Percentiles rank a stretch among this genome's conserved stretches.
These are phyloP conservation scores for Chaetomium strumarium DNA, from an alignment of 2,329 filamentous ascomycete species.

Conservation along the genomic window DNA sequence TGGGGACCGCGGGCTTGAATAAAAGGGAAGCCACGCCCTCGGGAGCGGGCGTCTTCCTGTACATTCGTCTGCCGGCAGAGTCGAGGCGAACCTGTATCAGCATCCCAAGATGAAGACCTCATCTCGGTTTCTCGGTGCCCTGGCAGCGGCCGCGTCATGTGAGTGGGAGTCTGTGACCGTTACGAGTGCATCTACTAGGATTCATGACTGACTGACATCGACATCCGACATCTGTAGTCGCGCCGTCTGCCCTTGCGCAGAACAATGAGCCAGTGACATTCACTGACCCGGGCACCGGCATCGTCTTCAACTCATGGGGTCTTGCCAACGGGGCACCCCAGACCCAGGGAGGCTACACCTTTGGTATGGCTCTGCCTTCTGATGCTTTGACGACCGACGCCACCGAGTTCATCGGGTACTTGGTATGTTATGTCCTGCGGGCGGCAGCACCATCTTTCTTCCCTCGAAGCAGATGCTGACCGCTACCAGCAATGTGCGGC, in stretches of 20 bases:
- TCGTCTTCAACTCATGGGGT: slow-evolving; percentile 46
- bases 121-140: slow-evolving; percentile 22
- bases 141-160: slow-evolving; percentile 24
- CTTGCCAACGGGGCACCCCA: slow-evolving; percentile 29
- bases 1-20: slow-evolving; percentile 3
- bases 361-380: slow-evolving; percentile 45
- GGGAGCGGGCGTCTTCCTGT: not conserved
- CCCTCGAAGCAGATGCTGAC: slow-evolving; percentile 1
- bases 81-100: slow-evolving; percentile 16
- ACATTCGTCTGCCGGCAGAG: slow-evolving; percentile 13
- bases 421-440: slow-evolving; percentile 40
- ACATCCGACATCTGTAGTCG: slow-evolving; percentile 13
- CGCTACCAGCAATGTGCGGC: slow-evolving; percentile 36
- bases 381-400: slow-evolving; percentile 38
- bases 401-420: slow-evolving; percentile 48
- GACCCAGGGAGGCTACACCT: slow-evolving; percentile 41
- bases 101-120: slow-evolving; percentile 22
- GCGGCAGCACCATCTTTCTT: not conserved
- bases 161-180: slow-evolving; percentile 10
- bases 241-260: slow-evolving; percentile 25
- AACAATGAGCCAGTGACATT: slow-evolving; percentile 29
- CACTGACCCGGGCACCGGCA: slow-evolving; percentile 43
- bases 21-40: slow-evolving; percentile 11
- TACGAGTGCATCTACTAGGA: not conserved
- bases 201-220: slow-evolving; percentile 5